These are phyloP conservation scores for Mycena polygramma DNA, from an alignment of 768 basidiomycete genomes.

Conservation along the genomic window DNA sequence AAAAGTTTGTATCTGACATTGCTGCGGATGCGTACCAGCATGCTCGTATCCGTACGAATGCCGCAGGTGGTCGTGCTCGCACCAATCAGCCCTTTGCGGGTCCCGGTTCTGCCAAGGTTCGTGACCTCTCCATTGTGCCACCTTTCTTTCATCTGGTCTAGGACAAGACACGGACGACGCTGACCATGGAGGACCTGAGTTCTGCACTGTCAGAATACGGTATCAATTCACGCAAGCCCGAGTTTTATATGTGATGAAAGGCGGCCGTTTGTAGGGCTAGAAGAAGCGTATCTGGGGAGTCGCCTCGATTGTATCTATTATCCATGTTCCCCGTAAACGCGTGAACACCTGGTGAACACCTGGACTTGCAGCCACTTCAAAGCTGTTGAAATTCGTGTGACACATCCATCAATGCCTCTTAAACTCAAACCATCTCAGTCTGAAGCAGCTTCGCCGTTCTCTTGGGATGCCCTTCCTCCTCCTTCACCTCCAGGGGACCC, in stretches of 20 bases:
- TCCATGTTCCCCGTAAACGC: too few species aligned
- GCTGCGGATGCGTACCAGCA: slow-evolving; percentile 98
- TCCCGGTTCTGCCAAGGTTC: slow-evolving; percentile 74
- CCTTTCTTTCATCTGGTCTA: slow-evolving; percentile 44
- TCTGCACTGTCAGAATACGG: slow-evolving; percentile 96
- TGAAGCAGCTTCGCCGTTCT: slow-evolving; percentile 68
- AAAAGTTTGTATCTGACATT: slow-evolving; percentile 98
- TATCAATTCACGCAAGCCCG: slow-evolving; percentile 93
- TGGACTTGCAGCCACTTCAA: too few species aligned
- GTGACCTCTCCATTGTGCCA: slow-evolving; percentile 36
- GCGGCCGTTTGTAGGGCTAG: too few species aligned
- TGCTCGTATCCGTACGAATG: slow-evolving; percentile 94
- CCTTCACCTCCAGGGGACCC: slow-evolving; percentile 53
- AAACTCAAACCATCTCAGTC: slow-evolving; percentile 55
- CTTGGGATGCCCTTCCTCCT: slow-evolving; percentile 67
- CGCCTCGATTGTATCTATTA: background rate
- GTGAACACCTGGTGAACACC: too few species aligned
- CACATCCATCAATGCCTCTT: slow-evolving; percentile 50
- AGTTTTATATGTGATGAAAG: slow-evolving; percentile 92
- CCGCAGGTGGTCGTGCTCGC: slow-evolving; percentile 78
- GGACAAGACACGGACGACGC: slow-evolving; percentile 93
- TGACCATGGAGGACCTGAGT: slow-evolving; percentile 98
- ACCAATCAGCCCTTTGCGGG: slow-evolving; percentile 69
- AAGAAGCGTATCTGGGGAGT: too few species aligned
- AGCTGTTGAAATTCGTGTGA: background rate